These are phyloP conservation scores for Solanum tarapatanum DNA, from an alignment of 257 asterid genomes.

Conservation along the genomic window DNA sequence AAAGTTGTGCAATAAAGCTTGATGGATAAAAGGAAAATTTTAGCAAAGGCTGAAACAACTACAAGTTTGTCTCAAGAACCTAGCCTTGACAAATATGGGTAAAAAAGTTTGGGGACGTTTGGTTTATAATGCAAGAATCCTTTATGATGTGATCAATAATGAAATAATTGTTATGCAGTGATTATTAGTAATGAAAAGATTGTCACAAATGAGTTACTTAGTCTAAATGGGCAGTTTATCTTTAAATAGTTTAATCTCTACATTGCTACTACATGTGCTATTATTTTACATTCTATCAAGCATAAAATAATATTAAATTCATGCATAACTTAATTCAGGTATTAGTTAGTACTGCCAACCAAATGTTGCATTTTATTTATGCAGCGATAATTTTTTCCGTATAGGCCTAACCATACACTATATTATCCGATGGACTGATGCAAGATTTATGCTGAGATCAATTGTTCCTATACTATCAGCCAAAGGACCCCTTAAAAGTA, in stretches of 20 bases:
- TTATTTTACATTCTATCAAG: not conserved
- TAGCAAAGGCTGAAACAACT: not conserved
- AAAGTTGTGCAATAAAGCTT: not conserved
- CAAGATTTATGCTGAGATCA: not conserved
- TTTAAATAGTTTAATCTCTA: not conserved
- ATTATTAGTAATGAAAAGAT: not conserved
- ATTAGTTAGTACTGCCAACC: not conserved
- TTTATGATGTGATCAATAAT: not conserved
- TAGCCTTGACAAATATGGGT: not conserved
- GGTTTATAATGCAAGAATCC: not conserved
- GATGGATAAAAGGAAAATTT: not conserved
- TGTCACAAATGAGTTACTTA: not conserved
- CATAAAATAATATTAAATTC: not conserved
- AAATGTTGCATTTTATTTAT: not conserved
- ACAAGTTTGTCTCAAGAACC: not conserved
- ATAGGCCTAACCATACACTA: not conserved
- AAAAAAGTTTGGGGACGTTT: not conserved
- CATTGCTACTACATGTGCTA: not conserved
- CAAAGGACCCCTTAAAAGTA: not conserved
- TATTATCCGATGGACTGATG: not conserved
- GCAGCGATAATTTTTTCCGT: not conserved
- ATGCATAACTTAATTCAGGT: not conserved
- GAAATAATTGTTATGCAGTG: not conserved
- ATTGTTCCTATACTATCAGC: not conserved
- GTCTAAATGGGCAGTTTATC: not conserved